Percentiles rank a stretch among this genome's conserved stretches.
These are phyloP conservation scores for Claviceps spartinae DNA, from an alignment of 2,329 filamentous ascomycete genomes.

Conservation along the genomic window DNA sequence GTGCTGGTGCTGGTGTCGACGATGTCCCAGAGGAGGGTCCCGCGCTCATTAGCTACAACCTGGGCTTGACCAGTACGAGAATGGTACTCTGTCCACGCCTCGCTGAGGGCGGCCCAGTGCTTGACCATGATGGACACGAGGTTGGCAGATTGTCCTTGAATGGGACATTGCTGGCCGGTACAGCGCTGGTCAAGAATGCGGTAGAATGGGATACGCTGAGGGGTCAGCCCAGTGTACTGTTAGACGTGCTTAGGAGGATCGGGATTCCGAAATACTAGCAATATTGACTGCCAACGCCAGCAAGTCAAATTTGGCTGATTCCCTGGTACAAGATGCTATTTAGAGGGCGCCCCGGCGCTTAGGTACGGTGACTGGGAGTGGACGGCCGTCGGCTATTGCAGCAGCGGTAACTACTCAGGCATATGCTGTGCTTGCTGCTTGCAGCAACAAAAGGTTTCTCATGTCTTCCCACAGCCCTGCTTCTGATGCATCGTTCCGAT, in stretches of 20 bases:
- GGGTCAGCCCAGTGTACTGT: conserved; percentile 15
- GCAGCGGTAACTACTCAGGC: too few species aligned
- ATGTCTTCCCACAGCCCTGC: too few species aligned
- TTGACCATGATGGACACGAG: conserved; percentile 17
- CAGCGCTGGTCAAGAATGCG: conserved; percentile 46
- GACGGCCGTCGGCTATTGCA: too few species aligned
- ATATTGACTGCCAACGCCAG: too few species aligned
- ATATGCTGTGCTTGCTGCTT: too few species aligned
- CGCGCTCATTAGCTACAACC: conserved; percentile 48
- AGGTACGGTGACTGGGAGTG: too few species aligned
- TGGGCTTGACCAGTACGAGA: conserved; percentile 40
- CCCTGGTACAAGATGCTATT: too few species aligned
- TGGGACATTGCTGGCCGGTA: conserved; percentile 50
- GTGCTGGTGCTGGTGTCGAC: neutral
- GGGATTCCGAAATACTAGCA: conserved; percentile 13
- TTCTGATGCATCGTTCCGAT: too few species aligned
- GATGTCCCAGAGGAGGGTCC: conserved; percentile 22
- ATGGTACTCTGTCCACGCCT: conserved; percentile 42
- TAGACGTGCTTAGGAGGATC: conserved; percentile 12
- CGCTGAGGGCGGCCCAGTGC: conserved; percentile 32
- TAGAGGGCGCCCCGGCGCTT: too few species aligned
- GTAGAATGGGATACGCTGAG: conserved; percentile 42
- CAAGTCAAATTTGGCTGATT: too few species aligned
- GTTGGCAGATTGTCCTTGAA: conserved; percentile 39
- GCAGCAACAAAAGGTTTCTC: too few species aligned